These are phyloP conservation scores for Allium sativum DNA, from an alignment of 106 monocot species.

Conservation along the genomic window DNA sequence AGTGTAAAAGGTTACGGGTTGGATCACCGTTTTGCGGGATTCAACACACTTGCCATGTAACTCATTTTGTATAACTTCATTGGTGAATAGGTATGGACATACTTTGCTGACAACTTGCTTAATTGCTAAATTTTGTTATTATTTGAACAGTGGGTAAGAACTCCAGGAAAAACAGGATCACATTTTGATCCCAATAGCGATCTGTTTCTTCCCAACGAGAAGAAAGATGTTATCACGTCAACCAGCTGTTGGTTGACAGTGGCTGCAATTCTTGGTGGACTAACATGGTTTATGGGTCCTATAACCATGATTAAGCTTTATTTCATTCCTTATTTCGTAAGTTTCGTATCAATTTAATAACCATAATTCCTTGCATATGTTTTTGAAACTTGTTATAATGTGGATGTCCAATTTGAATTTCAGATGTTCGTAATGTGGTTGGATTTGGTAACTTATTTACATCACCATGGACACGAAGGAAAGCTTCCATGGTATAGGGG, in stretches of 20 bases:
- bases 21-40: no score
- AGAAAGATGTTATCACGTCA: slow-evolving; percentile 44
- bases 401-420: slow-evolving; percentile 2
- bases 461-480: slow-evolving; percentile 83
- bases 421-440: slow-evolving; percentile 81
- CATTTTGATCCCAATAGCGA: slow-evolving; percentile 66
- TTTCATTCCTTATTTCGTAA: slow-evolving; percentile 51
- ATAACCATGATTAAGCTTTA: slow-evolving; percentile 56
- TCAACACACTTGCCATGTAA: no score
- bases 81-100: no score
- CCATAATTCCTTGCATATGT: background rate
- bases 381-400: background rate
- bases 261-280: slow-evolving; percentile 36
- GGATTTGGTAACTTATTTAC: slow-evolving; percentile 89
- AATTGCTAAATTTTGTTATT: background rate
- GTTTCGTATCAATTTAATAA: background rate
- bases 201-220: slow-evolving; percentile 45
- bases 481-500: slow-evolving; percentile 95
- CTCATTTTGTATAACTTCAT: no score
- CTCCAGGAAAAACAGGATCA: slow-evolving; percentile 66
- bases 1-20: no score
- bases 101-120: background rate
- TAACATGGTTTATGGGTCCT: slow-evolving; percentile 29
- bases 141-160: slow-evolving; percentile 37
- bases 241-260: slow-evolving; percentile 51